Percentiles rank a stretch among this genome's conserved stretches.
These are phyloP conservation scores for Grosmannia huntii DNA, from an alignment of 2,329 filamentous ascomycete species.

Conservation along the genomic window DNA sequence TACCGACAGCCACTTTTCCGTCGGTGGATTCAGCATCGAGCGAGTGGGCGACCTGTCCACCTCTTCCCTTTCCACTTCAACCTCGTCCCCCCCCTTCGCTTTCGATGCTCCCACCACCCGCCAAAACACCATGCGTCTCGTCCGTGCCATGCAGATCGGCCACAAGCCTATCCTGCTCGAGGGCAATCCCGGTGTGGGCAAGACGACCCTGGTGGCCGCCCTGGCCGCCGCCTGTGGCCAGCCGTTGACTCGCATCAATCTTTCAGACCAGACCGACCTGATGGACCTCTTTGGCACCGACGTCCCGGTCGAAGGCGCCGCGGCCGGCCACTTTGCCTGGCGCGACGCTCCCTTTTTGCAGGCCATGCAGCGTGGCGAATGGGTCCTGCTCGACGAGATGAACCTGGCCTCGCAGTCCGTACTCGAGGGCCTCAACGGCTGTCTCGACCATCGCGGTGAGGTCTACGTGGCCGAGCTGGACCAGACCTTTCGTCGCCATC, in stretches of 20 bases:
- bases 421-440: constrained; percentile 89
- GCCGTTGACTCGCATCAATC: constrained; percentile 82
- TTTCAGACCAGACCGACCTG: constrained; percentile 94
- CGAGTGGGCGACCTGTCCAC: constrained; percentile 17
- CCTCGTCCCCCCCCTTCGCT: constrained; percentile 39
- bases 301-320: constrained; percentile 85
- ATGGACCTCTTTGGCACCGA: constrained; percentile 97
- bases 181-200: constrained; percentile 94
- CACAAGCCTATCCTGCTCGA: constrained; percentile 83
- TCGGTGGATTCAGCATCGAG: constrained; percentile 63
- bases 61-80: no score
- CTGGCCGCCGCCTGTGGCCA: constrained; percentile 69
- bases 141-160: constrained; percentile 73
- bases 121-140: constrained; percentile 79
- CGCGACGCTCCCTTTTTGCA: constrained; percentile 88
- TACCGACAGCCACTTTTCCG: constrained; percentile 39
- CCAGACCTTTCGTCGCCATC: constrained; percentile 82
- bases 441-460: constrained; percentile 89
- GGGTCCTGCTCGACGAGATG: constrained; percentile 98
- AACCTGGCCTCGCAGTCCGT: constrained; percentile 95
- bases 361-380: constrained; percentile 93
- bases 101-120: constrained; percentile 84
- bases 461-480: constrained; percentile 93
- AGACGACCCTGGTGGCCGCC: constrained; percentile 84
- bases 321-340: constrained; percentile 87